Evolutionary conservation across 2,329 filamentous ascomycete genomes (phyloP).

Genomic region (Colletotrichum orbiculare): DNA sequence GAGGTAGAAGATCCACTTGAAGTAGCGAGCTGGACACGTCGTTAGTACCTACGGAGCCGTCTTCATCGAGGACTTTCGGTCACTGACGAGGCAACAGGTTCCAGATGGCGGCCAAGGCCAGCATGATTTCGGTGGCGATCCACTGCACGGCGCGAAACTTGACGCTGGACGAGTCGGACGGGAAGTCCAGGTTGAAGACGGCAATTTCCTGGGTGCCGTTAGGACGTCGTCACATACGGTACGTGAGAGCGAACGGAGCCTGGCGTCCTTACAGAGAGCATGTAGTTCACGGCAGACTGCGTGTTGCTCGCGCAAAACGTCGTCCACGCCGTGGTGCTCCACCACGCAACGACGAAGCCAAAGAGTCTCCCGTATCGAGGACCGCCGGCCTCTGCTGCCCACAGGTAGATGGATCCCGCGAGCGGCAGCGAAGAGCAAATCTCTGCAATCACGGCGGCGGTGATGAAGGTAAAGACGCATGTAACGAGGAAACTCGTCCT

Average conservation of each 20-base stretch:
- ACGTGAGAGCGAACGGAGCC: too few species aligned
- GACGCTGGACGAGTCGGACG: conserved; percentile 61
- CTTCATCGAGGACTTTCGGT: too few species aligned
- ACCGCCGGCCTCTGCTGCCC: conserved; percentile 70
- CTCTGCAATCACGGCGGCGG: conserved; percentile 69
- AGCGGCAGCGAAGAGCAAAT: conserved; percentile 69
- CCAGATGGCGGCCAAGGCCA: conserved; percentile 60
- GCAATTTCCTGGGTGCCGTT: conserved; percentile 58
- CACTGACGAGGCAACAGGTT: conserved; percentile 63
- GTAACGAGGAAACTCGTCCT: conserved; percentile 71
- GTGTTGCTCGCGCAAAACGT: conserved; percentile 67
- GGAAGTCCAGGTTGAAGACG: conserved; percentile 66
- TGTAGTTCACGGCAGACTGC: conserved; percentile 62
- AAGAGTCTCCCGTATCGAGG: conserved; percentile 65
- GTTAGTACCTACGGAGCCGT: background rate
- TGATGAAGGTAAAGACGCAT: conserved; percentile 70
- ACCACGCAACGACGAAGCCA: conserved; percentile 72
- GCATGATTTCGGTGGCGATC: conserved; percentile 65
- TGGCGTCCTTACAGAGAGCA: conserved; percentile 56
- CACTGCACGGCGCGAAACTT: conserved; percentile 71
- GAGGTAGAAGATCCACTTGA: conserved; percentile 61
- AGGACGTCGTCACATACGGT: background rate
- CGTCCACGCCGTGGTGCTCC: conserved; percentile 72
- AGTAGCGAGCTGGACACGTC: conserved; percentile 50
- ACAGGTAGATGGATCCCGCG: conserved; percentile 69